phyloP scores from a whole-genome alignment of 2,329 filamentous ascomycete species.

The Blastomyces percursus region DNA sequence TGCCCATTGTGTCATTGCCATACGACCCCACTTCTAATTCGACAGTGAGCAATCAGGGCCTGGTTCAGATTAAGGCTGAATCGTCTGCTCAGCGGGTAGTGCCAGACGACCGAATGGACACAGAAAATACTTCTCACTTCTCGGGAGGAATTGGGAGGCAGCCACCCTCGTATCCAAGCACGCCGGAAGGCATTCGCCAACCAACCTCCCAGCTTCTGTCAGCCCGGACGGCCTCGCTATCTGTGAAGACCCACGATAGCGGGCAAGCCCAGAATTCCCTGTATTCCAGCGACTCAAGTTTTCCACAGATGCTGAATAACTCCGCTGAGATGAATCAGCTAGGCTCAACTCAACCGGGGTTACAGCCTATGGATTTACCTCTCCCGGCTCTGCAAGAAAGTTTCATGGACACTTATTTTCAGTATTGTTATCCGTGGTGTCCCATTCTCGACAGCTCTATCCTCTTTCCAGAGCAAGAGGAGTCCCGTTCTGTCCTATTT shows the following conservation, averaged over 20 bases:
- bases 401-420: conserved; percentile 35
- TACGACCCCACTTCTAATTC: conserved; percentile 3
- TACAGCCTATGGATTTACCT: conserved; percentile 7
- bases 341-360: conserved; percentile 1
- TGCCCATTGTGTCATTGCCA: conserved; percentile 2
- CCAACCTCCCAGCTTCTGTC: not conserved
- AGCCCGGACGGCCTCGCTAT: not conserved
- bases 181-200: conserved; percentile 1
- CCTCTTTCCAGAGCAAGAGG: conserved; percentile 19
- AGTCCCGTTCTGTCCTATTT: conserved; percentile 23
- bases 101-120: not conserved
- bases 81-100: not conserved
- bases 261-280: not conserved
- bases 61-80: not conserved
- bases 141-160: not conserved
- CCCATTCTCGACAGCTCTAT: conserved; percentile 30
- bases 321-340: conserved; percentile 7
- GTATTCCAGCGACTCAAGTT: not conserved
- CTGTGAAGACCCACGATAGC: not conserved
- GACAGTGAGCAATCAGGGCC: not conserved
- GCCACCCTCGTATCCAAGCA: not conserved
- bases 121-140: not conserved
- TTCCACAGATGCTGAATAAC: not conserved
- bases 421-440: conserved; percentile 36
- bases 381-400: conserved; percentile 26